Evolutionary conservation across 2,329 filamentous ascomycete genomes (phyloP).

Genomic region (Blastomyces gilchristii): DNA sequence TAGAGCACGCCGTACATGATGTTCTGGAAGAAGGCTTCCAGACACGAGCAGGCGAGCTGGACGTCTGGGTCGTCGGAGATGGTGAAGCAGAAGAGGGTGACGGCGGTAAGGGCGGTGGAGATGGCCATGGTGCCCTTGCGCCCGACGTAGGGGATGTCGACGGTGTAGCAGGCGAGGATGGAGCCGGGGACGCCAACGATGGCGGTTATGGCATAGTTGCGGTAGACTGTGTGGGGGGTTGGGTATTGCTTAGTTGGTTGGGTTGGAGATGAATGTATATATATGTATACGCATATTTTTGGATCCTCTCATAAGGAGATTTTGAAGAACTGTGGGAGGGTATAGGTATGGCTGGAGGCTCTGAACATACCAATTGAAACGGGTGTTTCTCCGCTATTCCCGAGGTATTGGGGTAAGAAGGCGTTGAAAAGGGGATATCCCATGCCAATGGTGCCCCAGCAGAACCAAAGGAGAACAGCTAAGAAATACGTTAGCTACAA

Average conservation of each 20-base stretch:
- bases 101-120: conserved; percentile 42
- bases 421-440: conserved; percentile 82
- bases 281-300: too few species aligned
- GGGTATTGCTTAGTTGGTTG: not conserved
- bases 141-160: conserved; percentile 56
- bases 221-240: conserved; percentile 47
- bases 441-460: conserved; percentile 75
- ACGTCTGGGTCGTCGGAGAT: conserved; percentile 38
- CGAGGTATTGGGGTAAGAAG: conserved; percentile 79
- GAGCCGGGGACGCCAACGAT: conserved; percentile 67
- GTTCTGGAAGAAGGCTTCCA: conserved; percentile 49
- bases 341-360: too few species aligned
- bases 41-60: conserved; percentile 43
- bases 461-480: conserved; percentile 56
- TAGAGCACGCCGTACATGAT: conserved; percentile 49
- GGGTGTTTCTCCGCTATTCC: conserved; percentile 42
- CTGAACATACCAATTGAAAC: conserved; percentile 25
- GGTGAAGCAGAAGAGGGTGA: conserved; percentile 48
- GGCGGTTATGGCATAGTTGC: conserved; percentile 73
- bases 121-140: conserved; percentile 48
- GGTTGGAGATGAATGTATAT: too few species aligned
- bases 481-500: not conserved
- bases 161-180: conserved; percentile 61
- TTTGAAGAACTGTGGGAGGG: too few species aligned
- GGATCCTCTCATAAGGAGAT: too few species aligned